Evolutionary conservation across 257 asterid genomes (phyloP).

Genomic region (Lithospermum erythrorhizon): DNA sequence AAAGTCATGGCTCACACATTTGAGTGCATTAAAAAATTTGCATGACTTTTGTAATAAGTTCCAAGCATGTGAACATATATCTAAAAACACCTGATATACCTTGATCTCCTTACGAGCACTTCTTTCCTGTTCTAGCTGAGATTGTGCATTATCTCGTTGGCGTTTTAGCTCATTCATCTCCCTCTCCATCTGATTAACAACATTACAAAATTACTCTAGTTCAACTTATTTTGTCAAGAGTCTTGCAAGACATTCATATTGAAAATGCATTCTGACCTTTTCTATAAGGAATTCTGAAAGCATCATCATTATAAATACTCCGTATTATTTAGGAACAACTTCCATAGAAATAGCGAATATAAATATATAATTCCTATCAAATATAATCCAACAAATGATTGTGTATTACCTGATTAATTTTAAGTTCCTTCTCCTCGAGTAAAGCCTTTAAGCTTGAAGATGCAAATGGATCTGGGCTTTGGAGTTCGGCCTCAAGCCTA

Average conservation of each 20-base stretch:
- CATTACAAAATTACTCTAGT: slow-evolving; percentile 7
- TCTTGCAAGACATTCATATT: no score
- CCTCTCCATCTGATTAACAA: slow-evolving; percentile 64
- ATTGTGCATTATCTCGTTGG: slow-evolving; percentile 63
- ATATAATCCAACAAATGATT: no score
- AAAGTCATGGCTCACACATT: slow-evolving; percentile 8
- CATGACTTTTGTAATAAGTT: not conserved
- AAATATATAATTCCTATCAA: not conserved
- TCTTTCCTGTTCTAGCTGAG: slow-evolving; percentile 75
- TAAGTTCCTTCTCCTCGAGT: slow-evolving; percentile 64
- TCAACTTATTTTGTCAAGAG: no score
- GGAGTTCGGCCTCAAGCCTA: slow-evolving; percentile 88
- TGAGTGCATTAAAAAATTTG: not conserved
- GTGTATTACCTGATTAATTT: slow-evolving; percentile 67
- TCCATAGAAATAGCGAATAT: no score
- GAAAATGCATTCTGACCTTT: no score
- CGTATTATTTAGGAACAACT: no score
- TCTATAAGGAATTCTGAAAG: no score
- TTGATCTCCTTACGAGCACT: slow-evolving; percentile 65
- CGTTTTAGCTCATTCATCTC: slow-evolving; percentile 84
- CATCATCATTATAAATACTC: no score
- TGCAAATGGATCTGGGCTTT: slow-evolving; percentile 59
- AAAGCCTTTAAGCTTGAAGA: slow-evolving; percentile 52
- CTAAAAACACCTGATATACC: slow-evolving; percentile 19
- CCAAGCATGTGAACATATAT: not conserved